Percentiles rank a stretch among this genome's conserved stretches.
Conservation (phyloP, 208 protist species). For the Porcisia deanei region DNA sequence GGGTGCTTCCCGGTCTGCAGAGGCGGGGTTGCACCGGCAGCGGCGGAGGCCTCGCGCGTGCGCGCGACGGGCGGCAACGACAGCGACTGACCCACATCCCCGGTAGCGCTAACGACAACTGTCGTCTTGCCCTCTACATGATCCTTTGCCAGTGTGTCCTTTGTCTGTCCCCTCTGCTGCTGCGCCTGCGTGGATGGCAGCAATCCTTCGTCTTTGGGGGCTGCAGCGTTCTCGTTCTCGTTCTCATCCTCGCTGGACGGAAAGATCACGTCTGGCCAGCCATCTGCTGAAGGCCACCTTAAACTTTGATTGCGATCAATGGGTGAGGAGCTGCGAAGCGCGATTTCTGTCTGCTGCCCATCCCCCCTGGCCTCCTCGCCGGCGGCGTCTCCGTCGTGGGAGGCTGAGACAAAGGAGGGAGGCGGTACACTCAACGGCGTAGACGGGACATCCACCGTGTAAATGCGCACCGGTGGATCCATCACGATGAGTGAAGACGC, state of each 20-base stretch:
- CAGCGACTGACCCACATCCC: background rate
- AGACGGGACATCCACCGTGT: constrained; percentile 17
- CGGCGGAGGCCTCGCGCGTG: background rate
- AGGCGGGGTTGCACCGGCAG: background rate
- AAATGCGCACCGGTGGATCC: constrained; percentile 7
- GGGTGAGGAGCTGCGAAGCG: background rate
- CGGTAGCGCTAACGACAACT: background rate
- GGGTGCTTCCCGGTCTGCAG: background rate
- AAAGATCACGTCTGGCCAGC: constrained; percentile 2
- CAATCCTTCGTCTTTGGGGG: background rate
- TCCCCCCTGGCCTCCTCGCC: background rate
- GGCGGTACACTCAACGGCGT: constrained; percentile 9
- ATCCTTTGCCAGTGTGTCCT: background rate
- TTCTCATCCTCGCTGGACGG: background rate
- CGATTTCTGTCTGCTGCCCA: background rate
- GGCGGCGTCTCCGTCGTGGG: background rate
- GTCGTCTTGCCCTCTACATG: constrained; percentile 2
- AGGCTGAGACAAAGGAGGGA: background rate
- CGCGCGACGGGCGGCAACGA: background rate
- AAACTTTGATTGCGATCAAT: too few species aligned
- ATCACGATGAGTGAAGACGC: constrained; percentile 8
- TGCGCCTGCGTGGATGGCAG: background rate
- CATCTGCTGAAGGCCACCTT: too few species aligned
- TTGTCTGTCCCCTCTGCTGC: background rate
- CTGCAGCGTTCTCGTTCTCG: background rate